Evolutionary conservation across 2,329 filamentous ascomycete genomes (phyloP).

Genomic region (Neofusicoccum umdonicola): DNA sequence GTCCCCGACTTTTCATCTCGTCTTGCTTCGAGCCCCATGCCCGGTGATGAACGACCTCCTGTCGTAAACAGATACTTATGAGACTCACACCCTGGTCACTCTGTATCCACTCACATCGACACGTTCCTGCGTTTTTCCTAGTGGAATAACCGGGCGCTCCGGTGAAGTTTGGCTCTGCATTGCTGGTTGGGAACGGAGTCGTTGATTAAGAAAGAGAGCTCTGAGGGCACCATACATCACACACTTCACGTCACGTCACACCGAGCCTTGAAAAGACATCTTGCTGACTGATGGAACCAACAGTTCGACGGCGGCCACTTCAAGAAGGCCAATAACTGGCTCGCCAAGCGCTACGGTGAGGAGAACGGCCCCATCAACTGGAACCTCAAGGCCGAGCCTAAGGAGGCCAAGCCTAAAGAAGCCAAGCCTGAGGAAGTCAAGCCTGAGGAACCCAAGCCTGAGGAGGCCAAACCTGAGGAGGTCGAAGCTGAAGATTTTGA

Average conservation of each 20-base stretch:
- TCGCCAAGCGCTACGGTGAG: constrained; percentile 73
- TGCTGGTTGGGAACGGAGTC: background rate
- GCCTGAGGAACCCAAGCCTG: too few relatives aligned
- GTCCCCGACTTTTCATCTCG: background rate
- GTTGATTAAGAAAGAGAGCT: constrained; percentile 14
- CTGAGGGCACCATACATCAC: background rate
- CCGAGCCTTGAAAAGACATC: background rate
- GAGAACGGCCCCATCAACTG: constrained; percentile 76
- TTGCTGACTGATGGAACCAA: background rate
- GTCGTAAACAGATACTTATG: constrained; percentile 14
- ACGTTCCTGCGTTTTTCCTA: background rate
- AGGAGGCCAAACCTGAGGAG: too few relatives aligned
- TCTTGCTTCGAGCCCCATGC: background rate
- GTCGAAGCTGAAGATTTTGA: too few relatives aligned
- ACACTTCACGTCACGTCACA: too few relatives aligned
- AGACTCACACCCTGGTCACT: background rate
- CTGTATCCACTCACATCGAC: background rate
- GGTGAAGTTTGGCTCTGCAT: constrained; percentile 20
- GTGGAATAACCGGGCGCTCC: background rate
- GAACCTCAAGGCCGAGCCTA: constrained; percentile 57
- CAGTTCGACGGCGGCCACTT: constrained; percentile 78
- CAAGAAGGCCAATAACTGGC: constrained; percentile 79
- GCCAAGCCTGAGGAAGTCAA: too few relatives aligned
- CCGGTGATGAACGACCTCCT: constrained; percentile 4
- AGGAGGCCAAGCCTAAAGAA: constrained; percentile 29